Conservation (phyloP, 108 stramenopile genomes). For the Cyclostephanos invisitatus region DNA sequence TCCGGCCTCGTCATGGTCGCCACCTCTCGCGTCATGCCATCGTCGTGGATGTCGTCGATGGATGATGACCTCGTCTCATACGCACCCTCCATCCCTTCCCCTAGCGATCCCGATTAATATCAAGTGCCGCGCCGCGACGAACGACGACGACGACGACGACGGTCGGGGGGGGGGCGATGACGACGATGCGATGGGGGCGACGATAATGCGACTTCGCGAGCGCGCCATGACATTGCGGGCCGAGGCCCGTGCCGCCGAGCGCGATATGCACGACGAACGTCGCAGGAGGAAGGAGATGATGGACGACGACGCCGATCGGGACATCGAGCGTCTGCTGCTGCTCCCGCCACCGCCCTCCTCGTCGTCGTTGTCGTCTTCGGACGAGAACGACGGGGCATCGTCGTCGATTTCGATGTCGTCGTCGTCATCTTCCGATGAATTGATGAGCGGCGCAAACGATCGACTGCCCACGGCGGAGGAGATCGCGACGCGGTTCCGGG, state of each 20-base stretch:
- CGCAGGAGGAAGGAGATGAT: constrained; percentile 26
- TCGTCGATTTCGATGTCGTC: neutral
- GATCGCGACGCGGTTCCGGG: constrained; percentile 46
- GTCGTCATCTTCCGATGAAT: neutral
- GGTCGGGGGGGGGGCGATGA: constrained; percentile 6
- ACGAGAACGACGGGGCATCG: constrained; percentile 7
- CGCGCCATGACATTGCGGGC: constrained; percentile 47
- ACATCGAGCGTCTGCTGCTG: constrained; percentile 34
- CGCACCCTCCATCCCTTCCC: no score
- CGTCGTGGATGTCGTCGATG: no score
- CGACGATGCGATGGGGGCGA: constrained; percentile 32
- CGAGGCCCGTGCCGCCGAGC: constrained; percentile 56
- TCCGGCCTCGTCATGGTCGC: no score
- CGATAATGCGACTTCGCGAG: constrained; percentile 51
- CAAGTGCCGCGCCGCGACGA: no score
- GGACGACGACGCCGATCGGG: constrained; percentile 45
- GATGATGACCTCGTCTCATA: no score
- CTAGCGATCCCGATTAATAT: no score
- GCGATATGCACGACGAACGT: constrained; percentile 26
- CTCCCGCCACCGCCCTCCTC: neutral
- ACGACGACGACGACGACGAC: neutral
- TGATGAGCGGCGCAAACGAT: neutral
- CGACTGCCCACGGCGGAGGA: constrained; percentile 17
- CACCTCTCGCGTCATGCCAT: no score
- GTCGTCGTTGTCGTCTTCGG: neutral